Percentiles rank a stretch among this genome's conserved stretches.
These are phyloP conservation scores for Aegle marmelos DNA, from an alignment of 345 rosid species.

Conservation along the genomic window DNA sequence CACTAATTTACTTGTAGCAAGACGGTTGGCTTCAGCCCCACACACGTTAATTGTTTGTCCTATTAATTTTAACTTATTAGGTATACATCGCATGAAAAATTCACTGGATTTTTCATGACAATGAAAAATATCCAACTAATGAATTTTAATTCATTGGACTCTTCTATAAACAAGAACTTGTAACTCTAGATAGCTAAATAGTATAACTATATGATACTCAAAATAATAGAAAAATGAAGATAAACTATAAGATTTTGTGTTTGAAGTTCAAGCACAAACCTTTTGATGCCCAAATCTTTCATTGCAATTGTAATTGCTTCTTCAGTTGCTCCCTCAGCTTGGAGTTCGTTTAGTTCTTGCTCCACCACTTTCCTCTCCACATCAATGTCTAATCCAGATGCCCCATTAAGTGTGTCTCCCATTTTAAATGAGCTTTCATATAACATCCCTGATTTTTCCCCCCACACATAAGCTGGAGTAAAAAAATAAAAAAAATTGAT, in stretches of 20 bases:
- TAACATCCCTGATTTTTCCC: conserved; percentile 50
- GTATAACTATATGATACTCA: too few relatives aligned
- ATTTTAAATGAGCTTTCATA: conserved; percentile 35
- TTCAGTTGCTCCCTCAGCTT: conserved; percentile 30
- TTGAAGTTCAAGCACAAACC: conserved; percentile 28
- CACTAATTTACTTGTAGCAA: not conserved
- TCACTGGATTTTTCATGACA: not conserved
- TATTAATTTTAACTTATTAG: not conserved
- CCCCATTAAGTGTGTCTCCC: conserved; percentile 61
- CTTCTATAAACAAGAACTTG: not conserved
- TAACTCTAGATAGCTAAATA: not conserved
- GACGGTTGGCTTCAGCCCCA: not conserved
- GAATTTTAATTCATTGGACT: not conserved
- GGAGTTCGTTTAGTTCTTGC: conserved; percentile 44
- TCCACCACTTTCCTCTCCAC: conserved; percentile 42
- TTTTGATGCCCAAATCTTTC: conserved; percentile 56
- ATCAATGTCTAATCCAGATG: conserved; percentile 45
- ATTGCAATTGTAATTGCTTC: conserved; percentile 40
- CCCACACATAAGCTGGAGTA: conserved; percentile 59
- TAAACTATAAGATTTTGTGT: not conserved
- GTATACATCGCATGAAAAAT: not conserved
- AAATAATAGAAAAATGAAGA: too few relatives aligned
- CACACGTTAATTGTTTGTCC: not conserved
- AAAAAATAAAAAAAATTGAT: not conserved
- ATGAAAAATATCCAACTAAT: not conserved